Evolutionary conservation across 2,329 filamentous ascomycete genomes (phyloP).

Genomic region (Paecilomyces sp.): DNA sequence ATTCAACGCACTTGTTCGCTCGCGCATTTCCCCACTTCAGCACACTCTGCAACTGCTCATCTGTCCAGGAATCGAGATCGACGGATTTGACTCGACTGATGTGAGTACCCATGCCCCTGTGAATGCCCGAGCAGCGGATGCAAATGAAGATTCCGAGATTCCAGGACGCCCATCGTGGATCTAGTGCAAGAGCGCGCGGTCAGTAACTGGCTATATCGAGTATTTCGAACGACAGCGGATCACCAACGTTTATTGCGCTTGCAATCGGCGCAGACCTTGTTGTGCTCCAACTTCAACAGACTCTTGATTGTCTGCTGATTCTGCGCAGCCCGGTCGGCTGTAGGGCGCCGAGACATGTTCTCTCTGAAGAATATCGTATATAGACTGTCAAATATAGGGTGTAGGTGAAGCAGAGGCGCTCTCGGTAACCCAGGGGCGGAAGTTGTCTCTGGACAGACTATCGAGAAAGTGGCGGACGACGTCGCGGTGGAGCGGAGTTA

Average conservation of each 20-base stretch:
- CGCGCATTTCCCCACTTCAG: slow-evolving; percentile 92
- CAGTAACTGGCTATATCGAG: not conserved
- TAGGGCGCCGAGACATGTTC: slow-evolving; percentile 45
- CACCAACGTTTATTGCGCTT: slow-evolving; percentile 92
- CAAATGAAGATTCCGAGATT: slow-evolving; percentile 96
- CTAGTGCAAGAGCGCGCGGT: slow-evolving; percentile 38
- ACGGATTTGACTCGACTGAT: slow-evolving; percentile 98
- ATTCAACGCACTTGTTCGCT: slow-evolving; percentile 70
- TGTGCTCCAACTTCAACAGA: slow-evolving; percentile 85
- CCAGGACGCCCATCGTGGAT: slow-evolving; percentile 98
- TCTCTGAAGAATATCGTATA: slow-evolving; percentile 1
- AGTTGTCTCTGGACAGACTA: slow-evolving; percentile 19
- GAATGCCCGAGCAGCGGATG: slow-evolving; percentile 96
- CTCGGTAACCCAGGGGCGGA: slow-evolving; percentile 7
- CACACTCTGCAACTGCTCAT: slow-evolving; percentile 92
- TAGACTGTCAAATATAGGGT: not conserved
- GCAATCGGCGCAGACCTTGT: slow-evolving; percentile 97
- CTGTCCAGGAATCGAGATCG: slow-evolving; percentile 96
- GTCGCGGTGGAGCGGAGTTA: not conserved
- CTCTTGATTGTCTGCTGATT: slow-evolving; percentile 93
- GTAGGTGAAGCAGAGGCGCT: not conserved
- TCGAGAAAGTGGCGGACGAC: slow-evolving; percentile 17
- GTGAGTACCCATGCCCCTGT: slow-evolving; percentile 97
- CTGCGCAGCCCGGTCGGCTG: slow-evolving; percentile 80
- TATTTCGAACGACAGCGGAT: slow-evolving; percentile 5